Conservation (phyloP, 495 filamentous ascomycete species). For the Recurvomyces mirabilis region DNA sequence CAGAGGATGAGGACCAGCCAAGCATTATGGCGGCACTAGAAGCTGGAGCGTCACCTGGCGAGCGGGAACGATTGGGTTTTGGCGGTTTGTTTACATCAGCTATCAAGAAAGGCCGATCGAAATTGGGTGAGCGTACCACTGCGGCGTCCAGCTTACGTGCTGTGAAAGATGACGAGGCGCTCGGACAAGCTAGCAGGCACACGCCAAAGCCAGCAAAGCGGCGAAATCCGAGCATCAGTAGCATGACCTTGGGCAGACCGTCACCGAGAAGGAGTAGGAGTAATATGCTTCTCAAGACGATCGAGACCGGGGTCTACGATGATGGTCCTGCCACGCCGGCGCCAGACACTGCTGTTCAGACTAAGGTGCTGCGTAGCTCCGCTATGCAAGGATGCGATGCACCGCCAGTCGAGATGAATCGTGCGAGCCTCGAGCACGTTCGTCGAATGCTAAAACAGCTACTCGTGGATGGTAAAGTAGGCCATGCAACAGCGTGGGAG, state of each 20-base stretch:
- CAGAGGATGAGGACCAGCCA: slow-evolving; percentile 75
- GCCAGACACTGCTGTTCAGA: neutral
- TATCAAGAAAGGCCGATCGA: slow-evolving; percentile 62
- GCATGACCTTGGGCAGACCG: slow-evolving; percentile 52
- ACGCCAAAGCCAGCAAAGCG: slow-evolving; percentile 47
- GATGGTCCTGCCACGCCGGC: slow-evolving; percentile 1
- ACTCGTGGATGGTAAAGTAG: slow-evolving; percentile 61
- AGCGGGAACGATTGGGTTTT: slow-evolving; percentile 43
- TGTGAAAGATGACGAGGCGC: slow-evolving; percentile 47
- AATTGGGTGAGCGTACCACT: slow-evolving; percentile 57
- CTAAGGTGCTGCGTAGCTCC: slow-evolving; percentile 57
- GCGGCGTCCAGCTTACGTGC: slow-evolving; percentile 43
- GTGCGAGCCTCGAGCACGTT: slow-evolving; percentile 78
- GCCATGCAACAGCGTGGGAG: slow-evolving; percentile 70
- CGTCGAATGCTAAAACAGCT: slow-evolving; percentile 73
- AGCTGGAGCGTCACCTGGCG: slow-evolving; percentile 32
- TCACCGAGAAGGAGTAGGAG: slow-evolving; percentile 49
- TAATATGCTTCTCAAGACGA: slow-evolving; percentile 27
- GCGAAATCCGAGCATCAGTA: slow-evolving; percentile 69
- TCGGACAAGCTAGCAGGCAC: slow-evolving; percentile 47
- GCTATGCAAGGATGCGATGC: slow-evolving; percentile 70
- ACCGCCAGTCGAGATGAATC: slow-evolving; percentile 70
- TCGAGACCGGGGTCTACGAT: slow-evolving; percentile 21
- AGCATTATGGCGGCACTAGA: slow-evolving; percentile 69
- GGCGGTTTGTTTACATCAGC: slow-evolving; percentile 31